A percentile compares a stretch with the other conserved stretches of the same genome.
These are phyloP conservation scores for Chenopodium album DNA, from an alignment of 148 eudicot species.

Conservation along the genomic window DNA sequence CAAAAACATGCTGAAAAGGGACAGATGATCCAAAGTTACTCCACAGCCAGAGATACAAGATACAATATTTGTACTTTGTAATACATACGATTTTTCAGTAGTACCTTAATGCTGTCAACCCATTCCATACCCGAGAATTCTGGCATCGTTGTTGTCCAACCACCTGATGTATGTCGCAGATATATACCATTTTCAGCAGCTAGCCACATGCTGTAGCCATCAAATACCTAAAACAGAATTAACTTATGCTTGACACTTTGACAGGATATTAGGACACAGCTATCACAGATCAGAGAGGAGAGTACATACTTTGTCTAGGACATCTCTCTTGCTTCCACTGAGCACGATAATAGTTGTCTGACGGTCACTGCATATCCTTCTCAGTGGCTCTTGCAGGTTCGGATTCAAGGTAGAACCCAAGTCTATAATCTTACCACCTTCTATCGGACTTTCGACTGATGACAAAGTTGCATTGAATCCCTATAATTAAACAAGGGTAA, in stretches of 20 bases:
- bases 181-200: conserved; percentile 94
- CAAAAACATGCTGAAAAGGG: conserved; percentile 72
- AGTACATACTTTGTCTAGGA: conserved; percentile 54
- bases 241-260: neutral
- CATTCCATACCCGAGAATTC: conserved; percentile 74
- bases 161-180: conserved; percentile 56
- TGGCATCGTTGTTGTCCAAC: conserved; percentile 82
- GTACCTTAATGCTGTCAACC: conserved; percentile 76
- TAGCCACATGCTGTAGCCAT: conserved; percentile 66
- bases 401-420: conserved; percentile 66
- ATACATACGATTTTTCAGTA: neutral
- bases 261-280: neutral
- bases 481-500: conserved; percentile 28
- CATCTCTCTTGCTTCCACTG: conserved; percentile 64
- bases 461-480: conserved; percentile 76
- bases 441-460: conserved; percentile 45
- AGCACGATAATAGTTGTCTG: conserved; percentile 57
- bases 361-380: conserved; percentile 56
- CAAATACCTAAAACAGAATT: conserved; percentile 55
- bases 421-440: conserved; percentile 61
- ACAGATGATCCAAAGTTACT: neutral
- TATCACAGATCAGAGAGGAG: conserved; percentile 6
- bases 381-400: conserved; percentile 49
- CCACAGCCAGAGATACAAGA: neutral
- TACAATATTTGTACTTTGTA: neutral